These are phyloP conservation scores for Neocucurbitaria cava DNA, from an alignment of 2,329 filamentous ascomycete species.

Conservation along the genomic window DNA sequence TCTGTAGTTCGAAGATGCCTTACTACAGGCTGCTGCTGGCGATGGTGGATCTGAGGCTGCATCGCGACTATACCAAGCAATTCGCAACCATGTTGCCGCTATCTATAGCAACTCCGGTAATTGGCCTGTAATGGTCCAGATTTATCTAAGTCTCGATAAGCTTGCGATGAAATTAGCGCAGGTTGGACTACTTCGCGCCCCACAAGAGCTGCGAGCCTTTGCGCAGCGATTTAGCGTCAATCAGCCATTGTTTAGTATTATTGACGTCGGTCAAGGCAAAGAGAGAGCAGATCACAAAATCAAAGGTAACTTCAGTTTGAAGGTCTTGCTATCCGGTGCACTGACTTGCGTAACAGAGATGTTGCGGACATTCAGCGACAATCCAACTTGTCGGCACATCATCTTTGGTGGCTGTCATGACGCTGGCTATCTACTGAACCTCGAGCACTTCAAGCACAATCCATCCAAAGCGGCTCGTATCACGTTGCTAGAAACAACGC, in stretches of 20 bases:
- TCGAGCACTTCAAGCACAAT: slow-evolving; percentile 56
- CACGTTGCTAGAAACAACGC: slow-evolving; percentile 55
- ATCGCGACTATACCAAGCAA: slow-evolving; percentile 50
- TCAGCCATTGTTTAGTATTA: slow-evolving; percentile 55
- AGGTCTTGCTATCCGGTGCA: not conserved
- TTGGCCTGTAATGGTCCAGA: slow-evolving; percentile 56
- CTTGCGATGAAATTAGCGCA: slow-evolving; percentile 52
- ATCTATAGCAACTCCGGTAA: slow-evolving; percentile 50
- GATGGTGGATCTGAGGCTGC: slow-evolving; percentile 58
- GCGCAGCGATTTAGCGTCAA: slow-evolving; percentile 53
- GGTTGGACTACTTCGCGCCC: slow-evolving; percentile 49
- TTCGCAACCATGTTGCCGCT: slow-evolving; percentile 51
- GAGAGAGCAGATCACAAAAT: slow-evolving; percentile 58
- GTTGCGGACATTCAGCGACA: slow-evolving; percentile 54
- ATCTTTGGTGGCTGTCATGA: slow-evolving; percentile 58
- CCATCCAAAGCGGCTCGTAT: slow-evolving; percentile 46
- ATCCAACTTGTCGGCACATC: slow-evolving; percentile 56
- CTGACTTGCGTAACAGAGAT: slow-evolving; percentile 45
- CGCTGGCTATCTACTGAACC: slow-evolving; percentile 54
- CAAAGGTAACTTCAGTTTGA: slow-evolving; percentile 39
- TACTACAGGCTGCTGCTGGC: slow-evolving; percentile 48
- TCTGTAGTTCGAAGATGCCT: slow-evolving; percentile 52
- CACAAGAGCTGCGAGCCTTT: slow-evolving; percentile 52
- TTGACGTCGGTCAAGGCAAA: slow-evolving; percentile 57
- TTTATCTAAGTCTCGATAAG: slow-evolving; percentile 57